Evolutionary conservation across 1,284 basidiomycete species (phyloP).

Genomic region (Austroboletus novae-zelandiae): DNA sequence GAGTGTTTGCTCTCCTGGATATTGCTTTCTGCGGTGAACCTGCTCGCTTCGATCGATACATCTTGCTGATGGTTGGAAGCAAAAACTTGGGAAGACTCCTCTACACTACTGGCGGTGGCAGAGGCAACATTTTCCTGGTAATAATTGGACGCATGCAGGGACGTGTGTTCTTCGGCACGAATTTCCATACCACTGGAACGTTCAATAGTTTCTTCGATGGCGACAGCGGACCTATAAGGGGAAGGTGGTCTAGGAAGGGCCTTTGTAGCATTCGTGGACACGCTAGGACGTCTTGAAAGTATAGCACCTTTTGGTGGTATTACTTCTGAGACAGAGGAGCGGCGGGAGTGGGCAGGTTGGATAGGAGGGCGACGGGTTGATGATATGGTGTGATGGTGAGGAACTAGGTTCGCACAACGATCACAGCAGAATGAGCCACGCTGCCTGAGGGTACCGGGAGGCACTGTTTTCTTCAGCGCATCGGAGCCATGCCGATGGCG

Average conservation of each 20-base stretch:
- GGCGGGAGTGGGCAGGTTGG: slow-evolving; percentile 28
- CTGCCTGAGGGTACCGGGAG: slow-evolving; percentile 22
- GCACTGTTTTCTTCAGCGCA: slow-evolving; percentile 20
- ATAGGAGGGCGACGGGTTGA: slow-evolving; percentile 27
- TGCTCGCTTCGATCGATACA: slow-evolving; percentile 15
- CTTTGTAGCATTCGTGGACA: slow-evolving; percentile 7
- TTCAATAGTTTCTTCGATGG: slow-evolving; percentile 8
- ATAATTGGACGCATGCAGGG: slow-evolving; percentile 11
- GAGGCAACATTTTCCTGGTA: slow-evolving; percentile 14
- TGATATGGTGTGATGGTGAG: slow-evolving; percentile 28
- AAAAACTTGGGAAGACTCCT: slow-evolving; percentile 17
- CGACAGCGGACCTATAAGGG: slow-evolving; percentile 8
- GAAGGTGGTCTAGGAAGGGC: slow-evolving; percentile 8
- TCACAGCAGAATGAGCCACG: slow-evolving; percentile 36
- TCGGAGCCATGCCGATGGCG: slow-evolving; percentile 36
- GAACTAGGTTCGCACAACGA: slow-evolving; percentile 34
- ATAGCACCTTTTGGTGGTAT: slow-evolving; percentile 7
- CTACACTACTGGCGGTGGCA: slow-evolving; percentile 2
- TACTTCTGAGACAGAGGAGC: slow-evolving; percentile 25
- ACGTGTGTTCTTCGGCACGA: slow-evolving; percentile 19
- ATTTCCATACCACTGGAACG: slow-evolving; percentile 12
- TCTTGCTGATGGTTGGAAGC: slow-evolving; percentile 9
- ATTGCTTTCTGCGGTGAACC: slow-evolving; percentile 14
- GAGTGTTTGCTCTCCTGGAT: slow-evolving; percentile 22
- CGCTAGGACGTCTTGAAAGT: slow-evolving; percentile 21